A percentile compares a stretch with the other conserved stretches of the same genome.
phyloP scores from a whole-genome alignment of 768 basidiomycete species.

The Daedalea quercina region DNA sequence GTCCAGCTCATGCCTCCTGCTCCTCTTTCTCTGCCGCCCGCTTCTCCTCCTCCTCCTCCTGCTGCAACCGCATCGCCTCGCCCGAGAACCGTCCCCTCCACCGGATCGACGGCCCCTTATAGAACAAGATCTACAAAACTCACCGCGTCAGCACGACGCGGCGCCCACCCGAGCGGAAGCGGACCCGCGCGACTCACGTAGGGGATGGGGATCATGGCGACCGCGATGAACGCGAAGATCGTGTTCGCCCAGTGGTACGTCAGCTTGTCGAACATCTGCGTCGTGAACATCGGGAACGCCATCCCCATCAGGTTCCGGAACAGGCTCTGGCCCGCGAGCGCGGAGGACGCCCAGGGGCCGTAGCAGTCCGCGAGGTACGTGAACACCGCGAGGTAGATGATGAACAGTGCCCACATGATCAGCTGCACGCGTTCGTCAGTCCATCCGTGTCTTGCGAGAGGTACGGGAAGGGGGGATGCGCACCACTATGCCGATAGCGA shows the following conservation, averaged over 20 bases:
- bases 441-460: not conserved
- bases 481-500: slow-evolving; percentile 43
- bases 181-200: slow-evolving; percentile 28
- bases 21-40: no score
- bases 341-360: slow-evolving; percentile 44
- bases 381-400: slow-evolving; percentile 39
- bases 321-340: slow-evolving; percentile 45
- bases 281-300: slow-evolving; percentile 44
- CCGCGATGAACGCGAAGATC: slow-evolving; percentile 33
- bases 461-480: slow-evolving; percentile 1
- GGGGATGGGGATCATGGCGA: slow-evolving; percentile 38
- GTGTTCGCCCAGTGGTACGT: slow-evolving; percentile 46
- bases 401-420: slow-evolving; percentile 31
- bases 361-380: slow-evolving; percentile 47
- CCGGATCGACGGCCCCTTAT: slow-evolving; percentile 19
- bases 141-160: not conserved
- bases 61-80: slow-evolving; percentile 9
- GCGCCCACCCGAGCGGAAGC: not conserved
- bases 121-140: slow-evolving; percentile 16
- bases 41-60: not conserved
- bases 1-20: no score
- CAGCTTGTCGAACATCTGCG: slow-evolving; percentile 37
- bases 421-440: slow-evolving; percentile 19
- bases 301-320: slow-evolving; percentile 35
- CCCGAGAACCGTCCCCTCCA: slow-evolving; percentile 21